Conservation (phyloP, 2,329 filamentous ascomycete species). For the Endothia cerciana region DNA sequence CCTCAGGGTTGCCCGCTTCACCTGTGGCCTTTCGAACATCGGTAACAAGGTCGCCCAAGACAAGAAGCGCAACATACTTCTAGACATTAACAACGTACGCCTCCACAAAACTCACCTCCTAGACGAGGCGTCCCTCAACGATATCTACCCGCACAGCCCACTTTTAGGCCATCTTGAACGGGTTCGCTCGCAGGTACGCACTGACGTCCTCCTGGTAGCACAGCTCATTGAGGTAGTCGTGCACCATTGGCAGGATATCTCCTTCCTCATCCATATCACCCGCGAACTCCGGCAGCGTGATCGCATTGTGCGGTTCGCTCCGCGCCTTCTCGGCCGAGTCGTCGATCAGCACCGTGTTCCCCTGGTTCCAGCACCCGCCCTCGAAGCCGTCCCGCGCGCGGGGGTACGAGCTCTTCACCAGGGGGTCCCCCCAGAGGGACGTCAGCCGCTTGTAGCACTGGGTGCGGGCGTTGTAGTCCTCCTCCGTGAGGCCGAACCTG, state of each 20-base stretch:
- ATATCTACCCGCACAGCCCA: constrained; percentile 1
- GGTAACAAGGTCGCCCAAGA: neutral
- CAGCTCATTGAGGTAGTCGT: constrained; percentile 63
- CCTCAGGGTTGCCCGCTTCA: neutral
- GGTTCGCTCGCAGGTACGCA: constrained; percentile 56
- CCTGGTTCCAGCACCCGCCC: constrained; percentile 69
- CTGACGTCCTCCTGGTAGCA: constrained; percentile 64
- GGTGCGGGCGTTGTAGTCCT: constrained; percentile 71
- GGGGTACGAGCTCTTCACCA: constrained; percentile 51
- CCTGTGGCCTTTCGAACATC: neutral
- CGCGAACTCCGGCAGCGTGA: constrained; percentile 79
- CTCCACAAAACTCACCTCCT: neutral
- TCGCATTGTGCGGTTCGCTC: constrained; percentile 80
- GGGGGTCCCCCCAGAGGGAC: constrained; percentile 66
- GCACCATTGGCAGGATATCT: constrained; percentile 59
- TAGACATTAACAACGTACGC: neutral
- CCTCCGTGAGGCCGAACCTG: constrained; percentile 65
- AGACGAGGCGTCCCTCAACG: neutral
- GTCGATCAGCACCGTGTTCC: constrained; percentile 88
- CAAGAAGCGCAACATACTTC: neutral
- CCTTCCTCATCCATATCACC: constrained; percentile 47
- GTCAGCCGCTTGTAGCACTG: constrained; percentile 90
- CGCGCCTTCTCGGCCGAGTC: constrained; percentile 81
- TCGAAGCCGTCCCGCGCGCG: constrained; percentile 34
- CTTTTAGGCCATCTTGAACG: constrained; percentile 49